Conservation (phyloP, 352 stramenopile genomes). For the Phytopythium sindhum region DNA sequence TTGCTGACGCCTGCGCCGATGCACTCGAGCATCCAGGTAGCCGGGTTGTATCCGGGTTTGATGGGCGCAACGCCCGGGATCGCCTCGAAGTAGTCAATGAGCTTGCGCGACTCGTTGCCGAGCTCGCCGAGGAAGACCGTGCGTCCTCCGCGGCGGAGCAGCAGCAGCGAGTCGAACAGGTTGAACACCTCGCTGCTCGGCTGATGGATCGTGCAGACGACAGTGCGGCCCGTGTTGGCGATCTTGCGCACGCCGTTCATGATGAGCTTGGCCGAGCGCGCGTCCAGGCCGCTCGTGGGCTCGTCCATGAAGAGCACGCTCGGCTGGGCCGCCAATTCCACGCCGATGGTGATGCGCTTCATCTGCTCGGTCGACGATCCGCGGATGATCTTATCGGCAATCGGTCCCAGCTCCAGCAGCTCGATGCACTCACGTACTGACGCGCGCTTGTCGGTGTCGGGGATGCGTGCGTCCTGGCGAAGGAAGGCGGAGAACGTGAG, state of each 20-base stretch:
- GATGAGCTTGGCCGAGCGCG: slow-evolving; percentile 79
- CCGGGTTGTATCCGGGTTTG: slow-evolving; percentile 81
- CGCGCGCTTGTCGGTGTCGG: slow-evolving; percentile 31
- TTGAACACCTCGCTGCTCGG: slow-evolving; percentile 85
- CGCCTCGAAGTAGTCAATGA: slow-evolving; percentile 56
- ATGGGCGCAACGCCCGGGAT: slow-evolving; percentile 45
- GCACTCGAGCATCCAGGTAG: slow-evolving; percentile 88
- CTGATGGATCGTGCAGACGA: slow-evolving; percentile 93
- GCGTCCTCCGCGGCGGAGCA: slow-evolving; percentile 60
- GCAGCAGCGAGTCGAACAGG: slow-evolving; percentile 83
- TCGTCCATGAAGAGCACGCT: slow-evolving; percentile 89
- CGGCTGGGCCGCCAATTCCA: slow-evolving; percentile 87
- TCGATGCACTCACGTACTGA: slow-evolving; percentile 57
- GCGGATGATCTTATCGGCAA: slow-evolving; percentile 55
- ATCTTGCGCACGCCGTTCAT: slow-evolving; percentile 89
- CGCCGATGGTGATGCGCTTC: slow-evolving; percentile 76
- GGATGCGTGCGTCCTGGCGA: slow-evolving; percentile 35
- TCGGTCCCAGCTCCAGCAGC: slow-evolving; percentile 41
- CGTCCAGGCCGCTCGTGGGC: slow-evolving; percentile 86
- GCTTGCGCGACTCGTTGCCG: slow-evolving; percentile 29
- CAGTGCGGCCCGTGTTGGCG: slow-evolving; percentile 59
- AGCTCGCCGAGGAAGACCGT: slow-evolving; percentile 62
- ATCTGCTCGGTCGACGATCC: slow-evolving; percentile 54
- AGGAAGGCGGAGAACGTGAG: slow-evolving; percentile 89
- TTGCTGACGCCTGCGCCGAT: slow-evolving; percentile 52